phyloP scores from a whole-genome alignment of 441 rosid genomes.

The Croton laevigatus region DNA sequence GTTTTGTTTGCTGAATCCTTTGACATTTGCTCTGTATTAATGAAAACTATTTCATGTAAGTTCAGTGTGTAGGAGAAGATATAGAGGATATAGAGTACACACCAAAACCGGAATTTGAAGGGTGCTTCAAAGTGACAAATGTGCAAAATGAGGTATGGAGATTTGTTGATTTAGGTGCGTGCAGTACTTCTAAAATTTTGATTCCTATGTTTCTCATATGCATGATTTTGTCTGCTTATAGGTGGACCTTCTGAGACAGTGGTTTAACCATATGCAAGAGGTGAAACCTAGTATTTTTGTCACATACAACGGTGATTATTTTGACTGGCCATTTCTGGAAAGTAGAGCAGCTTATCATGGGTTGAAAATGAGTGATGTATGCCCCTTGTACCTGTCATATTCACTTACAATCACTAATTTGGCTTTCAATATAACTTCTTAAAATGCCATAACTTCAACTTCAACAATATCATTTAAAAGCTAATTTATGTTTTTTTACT shows the following conservation, averaged over 20 bases:
- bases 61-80: slow-evolving; percentile 93
- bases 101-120: slow-evolving; percentile 98
- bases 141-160: slow-evolving; percentile 72
- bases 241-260: slow-evolving; percentile 75
- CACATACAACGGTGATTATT: slow-evolving; percentile 93
- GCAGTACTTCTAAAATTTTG: slow-evolving; percentile 11
- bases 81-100: slow-evolving; percentile 94
- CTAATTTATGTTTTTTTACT: not conserved
- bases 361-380: slow-evolving; percentile 79
- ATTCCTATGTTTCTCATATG: slow-evolving; percentile 11
- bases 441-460: slow-evolving; percentile 8
- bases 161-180: slow-evolving; percentile 20
- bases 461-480: not conserved
- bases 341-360: slow-evolving; percentile 90
- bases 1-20: slow-evolving; percentile 4
- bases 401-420: not conserved
- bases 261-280: slow-evolving; percentile 98
- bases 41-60: slow-evolving; percentile 11
- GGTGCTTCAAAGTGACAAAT: slow-evolving; percentile 81
- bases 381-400: slow-evolving; percentile 28
- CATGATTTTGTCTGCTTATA: slow-evolving; percentile 39
- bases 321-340: slow-evolving; percentile 99
- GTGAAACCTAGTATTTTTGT: slow-evolving; percentile 97
- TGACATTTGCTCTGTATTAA: slow-evolving; percentile 21
- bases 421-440: slow-evolving; percentile 3